These are phyloP conservation scores for Alternaria sp. DNA, from an alignment of 2,329 filamentous ascomycete genomes.

Conservation along the genomic window DNA sequence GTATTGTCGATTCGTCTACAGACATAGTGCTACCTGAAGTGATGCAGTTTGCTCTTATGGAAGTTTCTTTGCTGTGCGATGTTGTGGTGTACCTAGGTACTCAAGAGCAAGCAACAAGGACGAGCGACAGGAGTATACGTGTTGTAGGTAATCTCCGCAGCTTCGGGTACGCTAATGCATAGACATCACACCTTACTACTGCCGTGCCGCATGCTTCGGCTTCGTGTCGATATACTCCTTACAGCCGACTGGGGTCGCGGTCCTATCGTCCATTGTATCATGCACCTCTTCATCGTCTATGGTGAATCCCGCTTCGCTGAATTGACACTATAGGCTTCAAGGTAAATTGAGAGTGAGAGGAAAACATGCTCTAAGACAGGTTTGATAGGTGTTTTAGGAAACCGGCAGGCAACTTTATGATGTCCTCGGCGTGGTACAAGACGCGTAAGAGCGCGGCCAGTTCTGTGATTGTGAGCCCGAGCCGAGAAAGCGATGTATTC, in stretches of 20 bases:
- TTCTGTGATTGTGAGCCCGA: no score
- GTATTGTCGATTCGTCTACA: background rate
- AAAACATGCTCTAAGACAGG: background rate
- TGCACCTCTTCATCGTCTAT: background rate
- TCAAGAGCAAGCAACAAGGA: background rate
- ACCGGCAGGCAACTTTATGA: no score
- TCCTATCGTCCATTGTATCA: background rate
- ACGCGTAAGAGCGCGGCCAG: no score
- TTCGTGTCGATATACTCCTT: background rate
- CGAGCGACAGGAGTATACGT: background rate
- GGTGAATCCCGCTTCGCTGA: no score
- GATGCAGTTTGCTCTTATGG: background rate
- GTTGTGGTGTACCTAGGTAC: background rate
- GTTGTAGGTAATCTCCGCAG: background rate
- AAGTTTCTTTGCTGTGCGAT: background rate
- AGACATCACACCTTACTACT: background rate
- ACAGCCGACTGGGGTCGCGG: background rate
- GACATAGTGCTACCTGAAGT: background rate
- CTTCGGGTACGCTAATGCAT: background rate
- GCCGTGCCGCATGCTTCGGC: background rate
- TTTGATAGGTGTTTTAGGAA: background rate
- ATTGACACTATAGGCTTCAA: no score
- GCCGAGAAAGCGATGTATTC: no score
- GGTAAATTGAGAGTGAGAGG: no score
- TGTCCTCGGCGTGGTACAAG: no score